Evolutionary conservation across 495 filamentous ascomycete genomes (phyloP), one percentile per base, ranked within the genome.

Genomic region (Penicillium coffeae): DNA sequence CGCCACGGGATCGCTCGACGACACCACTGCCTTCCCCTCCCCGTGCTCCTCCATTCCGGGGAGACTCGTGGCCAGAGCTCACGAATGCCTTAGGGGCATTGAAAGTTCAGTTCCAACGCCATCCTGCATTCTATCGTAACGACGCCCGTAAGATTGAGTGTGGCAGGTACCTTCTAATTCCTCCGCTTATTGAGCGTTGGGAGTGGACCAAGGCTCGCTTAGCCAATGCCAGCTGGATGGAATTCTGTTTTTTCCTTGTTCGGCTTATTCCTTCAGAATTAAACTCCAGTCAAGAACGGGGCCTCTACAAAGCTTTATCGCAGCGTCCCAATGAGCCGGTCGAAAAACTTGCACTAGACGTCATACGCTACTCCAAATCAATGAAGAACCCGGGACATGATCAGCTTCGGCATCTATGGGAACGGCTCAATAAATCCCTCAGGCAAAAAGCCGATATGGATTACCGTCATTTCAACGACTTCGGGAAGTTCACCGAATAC

Each of bases 401-500:
- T 14, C 51, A 42, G 6, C 42, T 58, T 20, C 45, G 48, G 16
- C 55, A 58, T 34, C 35, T 61, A n/a, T 47, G 22, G 3, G 58
- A 61, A 8, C 51, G 45, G 8, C 13, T 45, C 21, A 16, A 33
- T 1, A 22, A 38, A 12, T n/a, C 16, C n/a, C 16, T 58, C 13
- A 44, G 13, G 30, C 32, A 30, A 2, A 32, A 19, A 14, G 36
- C 41, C 13, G 32, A 43, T 1, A 51, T 45, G 38, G 47, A 36
- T 1, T 48, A 37, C 8, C 15, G 40, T 3, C 38, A 46, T 8
- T 60, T 57, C 14, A 18, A 35, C 1, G 27, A 46, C 7, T 49
- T 51, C 14, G 21, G 52, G 15, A 39, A 53, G 15, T 51, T 51
- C 21, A 51, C 58, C 16, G 22, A 22, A n/a, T 58, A 57, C 18